Evolutionary conservation across 768 basidiomycete species (phyloP), one percentile per base, ranked within the genome.

Genomic region (Leccinum uliginosum): DNA sequence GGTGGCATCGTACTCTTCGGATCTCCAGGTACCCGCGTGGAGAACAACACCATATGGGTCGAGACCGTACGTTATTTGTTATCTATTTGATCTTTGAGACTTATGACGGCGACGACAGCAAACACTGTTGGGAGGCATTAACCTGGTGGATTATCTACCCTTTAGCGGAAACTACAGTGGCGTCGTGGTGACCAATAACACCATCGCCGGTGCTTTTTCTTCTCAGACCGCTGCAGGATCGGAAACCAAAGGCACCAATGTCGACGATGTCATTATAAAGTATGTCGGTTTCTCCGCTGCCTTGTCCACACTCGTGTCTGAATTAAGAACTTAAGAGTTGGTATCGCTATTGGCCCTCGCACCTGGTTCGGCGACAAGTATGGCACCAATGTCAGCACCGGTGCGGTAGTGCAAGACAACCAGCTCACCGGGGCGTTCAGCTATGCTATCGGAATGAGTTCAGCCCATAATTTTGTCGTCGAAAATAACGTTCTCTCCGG

Each of bases 1-100:
- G 90, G 90, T 8, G 89, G 84, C 6, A 88, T 91, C 47, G 87
- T 90, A 0, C 59, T 92, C 0, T 91, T 92, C 62, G 90, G 89
- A 21, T 73, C 87, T 3, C 87, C 88, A 6, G 89, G 89, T 1
- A 83, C 83, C 4, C 76, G 81, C 53, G 82, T 91, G 15, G 82
- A 85, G 62, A 89, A 90, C 60, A 91, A 90, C 65, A 89, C 86
- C 0, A 85, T 91, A 53, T 88, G 81, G 82, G 79, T 88, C 9
- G 73, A 80, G 24, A 86, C 78, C 55, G 87, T 88, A 62, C 51
- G 84, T 72, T 34, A 43, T 15, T 43, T 23, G 34, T 38, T 35
- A 51, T 30, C 47, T 26, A 19, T 53, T 51, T 30, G 23, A 23
- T 6, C 7, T n/a, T 1, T 6, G 27, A 53, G 23, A 49, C 17